These are phyloP conservation scores for Hypholoma sublateritium DNA, from an alignment of 768 basidiomycete species.

Conservation along the genomic window DNA sequence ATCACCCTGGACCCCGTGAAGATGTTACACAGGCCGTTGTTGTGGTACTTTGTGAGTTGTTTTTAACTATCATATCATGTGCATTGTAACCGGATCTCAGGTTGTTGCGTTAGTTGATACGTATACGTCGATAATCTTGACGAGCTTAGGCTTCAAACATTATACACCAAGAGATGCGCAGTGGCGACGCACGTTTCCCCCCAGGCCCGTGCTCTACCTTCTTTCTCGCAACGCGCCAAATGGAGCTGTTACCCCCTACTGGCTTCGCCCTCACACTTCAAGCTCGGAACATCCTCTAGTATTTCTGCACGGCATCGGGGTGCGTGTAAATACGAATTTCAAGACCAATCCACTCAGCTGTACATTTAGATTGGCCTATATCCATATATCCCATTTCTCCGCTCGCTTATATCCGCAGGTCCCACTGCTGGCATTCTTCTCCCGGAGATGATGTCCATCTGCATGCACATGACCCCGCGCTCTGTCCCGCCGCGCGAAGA, in stretches of 20 bases:
- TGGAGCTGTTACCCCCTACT: conserved; percentile 32
- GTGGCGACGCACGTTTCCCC: conserved; percentile 49
- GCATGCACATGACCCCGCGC: conserved; percentile 53
- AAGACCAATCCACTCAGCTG: neutral
- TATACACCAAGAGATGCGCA: conserved; percentile 34
- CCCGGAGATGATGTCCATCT: conserved; percentile 60
- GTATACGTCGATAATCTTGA: conserved; percentile 38
- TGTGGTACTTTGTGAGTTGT: conserved; percentile 59
- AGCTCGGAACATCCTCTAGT: conserved; percentile 48
- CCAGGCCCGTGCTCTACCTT: conserved; percentile 42
- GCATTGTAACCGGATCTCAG: conserved; percentile 26
- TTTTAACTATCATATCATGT: neutral
- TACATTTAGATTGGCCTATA: conserved; percentile 55
- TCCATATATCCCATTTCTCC: conserved; percentile 54
- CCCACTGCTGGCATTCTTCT: conserved; percentile 58
- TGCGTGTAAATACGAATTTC: conserved; percentile 25
- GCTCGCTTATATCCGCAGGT: conserved; percentile 38
- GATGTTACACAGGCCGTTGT: conserved; percentile 55
- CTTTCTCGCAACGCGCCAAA: conserved; percentile 44
- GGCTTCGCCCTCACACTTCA: conserved; percentile 46
- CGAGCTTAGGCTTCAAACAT: conserved; percentile 51
- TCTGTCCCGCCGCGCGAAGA: conserved; percentile 42
- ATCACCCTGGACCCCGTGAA: conserved; percentile 57
- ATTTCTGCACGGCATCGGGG: conserved; percentile 73
- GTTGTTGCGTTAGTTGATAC: conserved; percentile 54